Conservation (phyloP, 441 rosid species). For the Brassica balearica region DNA sequence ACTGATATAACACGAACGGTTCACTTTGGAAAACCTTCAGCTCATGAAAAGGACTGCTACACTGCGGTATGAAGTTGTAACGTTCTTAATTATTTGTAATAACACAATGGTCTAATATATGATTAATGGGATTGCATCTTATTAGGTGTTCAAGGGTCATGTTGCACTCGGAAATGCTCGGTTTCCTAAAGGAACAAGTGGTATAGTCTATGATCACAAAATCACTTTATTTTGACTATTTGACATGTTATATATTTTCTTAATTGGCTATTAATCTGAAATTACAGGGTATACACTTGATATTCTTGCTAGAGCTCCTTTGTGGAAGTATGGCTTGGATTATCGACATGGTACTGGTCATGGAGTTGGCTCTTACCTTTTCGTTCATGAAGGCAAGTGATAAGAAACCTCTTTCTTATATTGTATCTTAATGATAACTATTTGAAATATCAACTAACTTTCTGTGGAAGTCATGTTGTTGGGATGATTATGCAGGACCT, state of each 20-base stretch:
- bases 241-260: not conserved
- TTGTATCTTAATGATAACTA: no score
- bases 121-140: not conserved
- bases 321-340: slow-evolving; percentile 8
- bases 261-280: slow-evolving; percentile 3
- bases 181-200: slow-evolving; percentile 11
- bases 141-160: slow-evolving; percentile 3
- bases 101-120: not conserved
- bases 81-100: not conserved
- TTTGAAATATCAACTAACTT: not conserved
- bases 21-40: slow-evolving; percentile 7
- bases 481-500: not conserved
- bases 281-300: slow-evolving; percentile 6
- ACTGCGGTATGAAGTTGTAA: not conserved
- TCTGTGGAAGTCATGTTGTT: not conserved
- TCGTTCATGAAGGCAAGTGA: slow-evolving; percentile 7
- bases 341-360: slow-evolving; percentile 16
- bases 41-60: slow-evolving; percentile 3
- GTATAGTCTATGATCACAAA: slow-evolving; percentile 1
- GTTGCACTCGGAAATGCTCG: slow-evolving; percentile 7
- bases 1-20: slow-evolving; percentile 16
- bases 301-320: slow-evolving; percentile 3
- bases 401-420: no score
- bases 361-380: slow-evolving; percentile 10
- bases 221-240: slow-evolving; percentile 2